A percentile compares a stretch with the other conserved stretches of the same genome.
Evolutionary conservation across 192 early-diverging fungal genomes (phyloP).

Genomic region (Coemansia sp.): DNA sequence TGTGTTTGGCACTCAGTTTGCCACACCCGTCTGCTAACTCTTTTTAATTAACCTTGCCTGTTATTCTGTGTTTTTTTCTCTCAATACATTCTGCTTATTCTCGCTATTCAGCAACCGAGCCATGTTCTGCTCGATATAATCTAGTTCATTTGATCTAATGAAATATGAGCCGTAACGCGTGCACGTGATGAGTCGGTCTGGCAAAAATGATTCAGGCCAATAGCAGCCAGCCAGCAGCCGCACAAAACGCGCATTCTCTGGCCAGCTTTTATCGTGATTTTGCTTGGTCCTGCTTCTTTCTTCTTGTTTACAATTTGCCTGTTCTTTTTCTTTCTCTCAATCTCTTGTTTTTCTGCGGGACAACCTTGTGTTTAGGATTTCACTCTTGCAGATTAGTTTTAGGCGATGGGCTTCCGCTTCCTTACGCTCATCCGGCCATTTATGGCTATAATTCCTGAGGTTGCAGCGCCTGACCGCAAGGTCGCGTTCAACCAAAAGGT

Average conservation of each 20-base stretch:
- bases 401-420: slow-evolving; percentile 70
- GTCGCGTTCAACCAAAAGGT: slow-evolving; percentile 98
- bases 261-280: neutral
- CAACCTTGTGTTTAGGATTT: neutral
- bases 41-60: neutral
- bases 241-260: neutral
- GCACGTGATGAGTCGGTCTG: neutral
- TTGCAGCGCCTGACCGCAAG: slow-evolving; percentile 92
- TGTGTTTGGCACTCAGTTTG: slow-evolving; percentile 67
- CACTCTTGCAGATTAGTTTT: neutral
- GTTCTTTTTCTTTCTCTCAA: neutral
- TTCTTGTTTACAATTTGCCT: slow-evolving; percentile 4
- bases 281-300: neutral
- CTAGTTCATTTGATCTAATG: slow-evolving; percentile 6
- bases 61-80: neutral
- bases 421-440: slow-evolving; percentile 97
- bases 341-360: neutral
- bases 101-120: neutral
- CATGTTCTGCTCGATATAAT: neutral
- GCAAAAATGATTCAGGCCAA: neutral
- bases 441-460: slow-evolving; percentile 97
- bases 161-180: neutral
- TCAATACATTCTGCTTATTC: neutral
- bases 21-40: slow-evolving; percentile 3
- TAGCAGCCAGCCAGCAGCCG: slow-evolving; percentile 1